Conservation (phyloP, 2,329 filamentous ascomycete genomes). For the Conoideocrella luteorostrata region DNA sequence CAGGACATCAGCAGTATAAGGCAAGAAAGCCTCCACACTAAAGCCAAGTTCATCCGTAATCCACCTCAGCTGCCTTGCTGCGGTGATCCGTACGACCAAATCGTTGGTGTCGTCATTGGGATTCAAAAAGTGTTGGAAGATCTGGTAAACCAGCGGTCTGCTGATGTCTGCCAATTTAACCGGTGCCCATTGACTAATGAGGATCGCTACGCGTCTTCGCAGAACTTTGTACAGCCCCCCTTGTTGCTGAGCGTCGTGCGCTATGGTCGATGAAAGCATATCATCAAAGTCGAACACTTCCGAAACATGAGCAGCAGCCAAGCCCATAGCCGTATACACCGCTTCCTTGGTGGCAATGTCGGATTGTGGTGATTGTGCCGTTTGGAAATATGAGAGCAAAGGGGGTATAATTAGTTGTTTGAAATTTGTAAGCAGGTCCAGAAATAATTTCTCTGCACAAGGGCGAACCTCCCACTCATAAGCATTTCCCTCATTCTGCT, state of each 20-base stretch:
- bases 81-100: slow-evolving; percentile 84
- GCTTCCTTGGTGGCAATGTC: slow-evolving; percentile 86
- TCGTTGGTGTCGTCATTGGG: slow-evolving; percentile 75
- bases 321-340: slow-evolving; percentile 85
- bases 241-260: slow-evolving; percentile 66
- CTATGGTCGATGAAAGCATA: slow-evolving; percentile 69
- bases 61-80: slow-evolving; percentile 74
- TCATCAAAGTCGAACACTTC: slow-evolving; percentile 74
- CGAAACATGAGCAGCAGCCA: slow-evolving; percentile 71
- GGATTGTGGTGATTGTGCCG: slow-evolving; percentile 57
- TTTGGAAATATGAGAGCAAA: slow-evolving; percentile 75
- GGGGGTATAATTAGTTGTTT: slow-evolving; percentile 75
- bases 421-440: slow-evolving; percentile 85
- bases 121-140: slow-evolving; percentile 81
- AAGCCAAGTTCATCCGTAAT: slow-evolving; percentile 85
- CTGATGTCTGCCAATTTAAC: slow-evolving; percentile 66
- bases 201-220: slow-evolving; percentile 78
- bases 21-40: slow-evolving; percentile 63
- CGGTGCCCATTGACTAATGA: slow-evolving; percentile 84
- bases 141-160: slow-evolving; percentile 72
- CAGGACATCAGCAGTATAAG: slow-evolving; percentile 69
- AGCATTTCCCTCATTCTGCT: slow-evolving; percentile 76
- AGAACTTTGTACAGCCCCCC: slow-evolving; percentile 68
- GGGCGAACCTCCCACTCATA: slow-evolving; percentile 91
- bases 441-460: slow-evolving; percentile 88